Conservation (phyloP, 192 early-diverging fungal genomes). For the Entophlyctis luteolus region DNA sequence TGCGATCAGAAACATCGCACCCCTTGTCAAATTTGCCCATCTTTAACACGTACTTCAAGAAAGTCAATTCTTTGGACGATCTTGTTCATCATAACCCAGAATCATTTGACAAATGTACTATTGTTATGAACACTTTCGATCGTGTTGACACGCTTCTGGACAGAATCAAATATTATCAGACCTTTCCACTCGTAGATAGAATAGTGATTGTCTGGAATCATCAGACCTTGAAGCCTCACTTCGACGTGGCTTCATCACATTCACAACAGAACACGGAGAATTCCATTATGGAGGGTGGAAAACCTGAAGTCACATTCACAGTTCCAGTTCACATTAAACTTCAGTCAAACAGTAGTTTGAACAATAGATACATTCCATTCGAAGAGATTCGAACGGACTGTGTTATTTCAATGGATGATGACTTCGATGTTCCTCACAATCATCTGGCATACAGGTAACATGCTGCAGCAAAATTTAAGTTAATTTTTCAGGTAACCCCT, state of each 20-base stretch:
- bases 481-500: background rate
- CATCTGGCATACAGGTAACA: slow-evolving; percentile 23
- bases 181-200: slow-evolving; percentile 7
- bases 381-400: slow-evolving; percentile 32
- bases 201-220: slow-evolving; percentile 39
- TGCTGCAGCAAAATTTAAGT: background rate
- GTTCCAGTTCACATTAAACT: slow-evolving; percentile 27
- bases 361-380: slow-evolving; percentile 34
- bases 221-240: slow-evolving; percentile 22
- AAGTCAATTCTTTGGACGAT: background rate
- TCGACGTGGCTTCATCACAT: background rate
- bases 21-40: background rate
- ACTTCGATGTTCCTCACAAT: slow-evolving; percentile 34
- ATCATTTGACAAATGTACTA: slow-evolving; percentile 29
- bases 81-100: background rate
- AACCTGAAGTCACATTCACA: background rate
- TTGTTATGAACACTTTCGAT: slow-evolving; percentile 30
- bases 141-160: slow-evolving; percentile 17
- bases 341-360: slow-evolving; percentile 24
- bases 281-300: background rate
- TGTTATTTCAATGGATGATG: slow-evolving; percentile 36
- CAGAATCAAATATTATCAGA: slow-evolving; percentile 27
- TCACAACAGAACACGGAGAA: background rate
- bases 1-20: no score
- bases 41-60: slow-evolving; percentile 6